phyloP scores from a whole-genome alignment of 2,329 filamentous ascomycete species.

The Daldinia eschscholtzii region DNA sequence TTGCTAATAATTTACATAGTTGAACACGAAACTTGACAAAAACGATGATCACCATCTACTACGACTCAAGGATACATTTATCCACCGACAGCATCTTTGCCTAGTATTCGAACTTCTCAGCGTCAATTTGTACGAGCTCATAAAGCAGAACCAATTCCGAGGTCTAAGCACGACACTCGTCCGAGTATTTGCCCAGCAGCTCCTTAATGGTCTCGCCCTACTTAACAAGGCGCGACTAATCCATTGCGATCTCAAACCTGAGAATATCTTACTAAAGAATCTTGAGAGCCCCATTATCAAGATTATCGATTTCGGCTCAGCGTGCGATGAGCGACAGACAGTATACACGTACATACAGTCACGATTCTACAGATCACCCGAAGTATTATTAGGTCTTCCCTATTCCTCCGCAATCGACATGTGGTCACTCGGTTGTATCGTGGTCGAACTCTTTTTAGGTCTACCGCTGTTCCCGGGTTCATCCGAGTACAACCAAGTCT shows the following conservation, averaged over 20 bases:
- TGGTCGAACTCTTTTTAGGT: conserved; percentile 96
- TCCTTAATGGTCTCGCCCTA: conserved; percentile 90
- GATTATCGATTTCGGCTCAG: conserved; percentile 99
- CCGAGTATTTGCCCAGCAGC: conserved; percentile 95
- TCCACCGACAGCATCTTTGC: conserved; percentile 96
- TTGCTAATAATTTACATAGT: conserved; percentile 62
- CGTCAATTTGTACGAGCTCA: conserved; percentile 97
- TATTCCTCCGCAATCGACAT: conserved; percentile 99
- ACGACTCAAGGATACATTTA: conserved; percentile 96
- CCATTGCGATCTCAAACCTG: conserved; percentile 97
- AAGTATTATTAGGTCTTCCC: conserved; percentile 93
- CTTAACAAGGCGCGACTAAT: conserved; percentile 97
- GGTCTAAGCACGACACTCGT: conserved; percentile 97
- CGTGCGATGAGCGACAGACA: conserved; percentile 97
- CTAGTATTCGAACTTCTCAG: conserved; percentile 96
- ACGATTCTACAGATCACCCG: conserved; percentile 95
- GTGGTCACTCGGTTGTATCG: conserved; percentile 99
- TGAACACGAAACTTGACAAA: conserved; percentile 99
- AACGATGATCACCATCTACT: conserved; percentile 98
- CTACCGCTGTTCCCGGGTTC: conserved; percentile 95
- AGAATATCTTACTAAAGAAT: conserved; percentile 98
- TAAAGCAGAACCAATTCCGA: conserved; percentile 99
- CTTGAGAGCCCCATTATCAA: conserved; percentile 99
- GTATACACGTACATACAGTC: conserved; percentile 99
- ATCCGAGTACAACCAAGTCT: conserved; percentile 98